Evolutionary conservation across 805 yeast species (phyloP).

Genomic region (Barnettozyma botsteinii): DNA sequence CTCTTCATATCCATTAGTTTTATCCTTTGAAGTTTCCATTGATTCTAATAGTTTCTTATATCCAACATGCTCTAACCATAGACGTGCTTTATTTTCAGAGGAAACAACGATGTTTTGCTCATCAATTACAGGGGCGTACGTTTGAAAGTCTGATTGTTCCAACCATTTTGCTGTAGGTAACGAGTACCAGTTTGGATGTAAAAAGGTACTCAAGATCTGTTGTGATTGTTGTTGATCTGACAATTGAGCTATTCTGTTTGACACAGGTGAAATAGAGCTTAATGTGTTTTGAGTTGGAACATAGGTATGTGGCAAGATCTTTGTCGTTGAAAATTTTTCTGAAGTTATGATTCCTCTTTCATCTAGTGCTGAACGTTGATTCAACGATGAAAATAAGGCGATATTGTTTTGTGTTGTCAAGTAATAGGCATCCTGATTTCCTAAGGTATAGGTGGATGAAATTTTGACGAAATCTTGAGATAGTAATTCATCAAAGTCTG

Average conservation of each 20-base stretch:
- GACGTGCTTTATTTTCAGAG: constrained; percentile 42
- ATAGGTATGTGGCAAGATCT: constrained; percentile 51
- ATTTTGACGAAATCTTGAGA: constrained; percentile 57
- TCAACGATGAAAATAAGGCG: constrained; percentile 75
- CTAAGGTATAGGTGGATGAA: constrained; percentile 42
- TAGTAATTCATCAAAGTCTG: constrained; percentile 33
- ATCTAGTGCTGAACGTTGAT: constrained; percentile 67
- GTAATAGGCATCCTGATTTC: constrained; percentile 61
- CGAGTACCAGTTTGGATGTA: constrained; percentile 61
- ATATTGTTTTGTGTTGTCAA: constrained; percentile 55
- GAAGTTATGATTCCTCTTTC: constrained; percentile 64
- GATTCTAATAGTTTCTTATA: constrained; percentile 30
- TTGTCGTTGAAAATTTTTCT: constrained; percentile 59
- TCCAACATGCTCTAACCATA: constrained; percentile 52
- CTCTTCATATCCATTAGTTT: constrained; percentile 7
- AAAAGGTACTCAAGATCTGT: constrained; percentile 46
- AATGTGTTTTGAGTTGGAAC: constrained; percentile 24
- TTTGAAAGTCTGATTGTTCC: constrained; percentile 39
- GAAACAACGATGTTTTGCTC: constrained; percentile 51
- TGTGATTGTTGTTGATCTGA: constrained; percentile 30
- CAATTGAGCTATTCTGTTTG: constrained; percentile 16
- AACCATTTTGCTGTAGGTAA: constrained; percentile 66
- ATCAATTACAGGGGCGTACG: constrained; percentile 65
- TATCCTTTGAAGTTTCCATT: constrained; percentile 3
- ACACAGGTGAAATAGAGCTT: constrained; percentile 25